Evolutionary conservation across 2,329 filamentous ascomycete species (phyloP).

Genomic region (Scytalidium sp.): DNA sequence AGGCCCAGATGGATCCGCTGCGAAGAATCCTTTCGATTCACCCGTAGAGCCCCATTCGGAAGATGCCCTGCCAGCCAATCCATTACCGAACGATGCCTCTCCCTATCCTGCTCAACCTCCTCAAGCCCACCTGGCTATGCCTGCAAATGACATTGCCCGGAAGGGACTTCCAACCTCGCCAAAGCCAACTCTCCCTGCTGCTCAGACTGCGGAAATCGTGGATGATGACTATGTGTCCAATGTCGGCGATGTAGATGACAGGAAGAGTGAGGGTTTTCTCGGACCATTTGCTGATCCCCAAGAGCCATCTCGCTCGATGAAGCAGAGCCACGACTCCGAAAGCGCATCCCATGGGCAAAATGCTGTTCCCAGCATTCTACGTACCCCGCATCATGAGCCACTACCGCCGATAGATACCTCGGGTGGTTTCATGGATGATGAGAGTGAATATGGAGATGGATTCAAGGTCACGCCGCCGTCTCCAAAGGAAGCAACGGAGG

Average conservation of each 20-base stretch:
- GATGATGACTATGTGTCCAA: constrained; percentile 12
- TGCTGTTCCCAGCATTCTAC: constrained; percentile 22
- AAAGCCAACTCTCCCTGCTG: constrained; percentile 9
- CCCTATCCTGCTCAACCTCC: constrained; percentile 19
- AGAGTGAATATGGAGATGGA: constrained; percentile 52
- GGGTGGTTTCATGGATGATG: constrained; percentile 39
- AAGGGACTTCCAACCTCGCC: constrained; percentile 18
- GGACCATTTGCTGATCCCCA: constrained; percentile 18
- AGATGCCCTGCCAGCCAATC: not conserved
- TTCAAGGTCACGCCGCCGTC: constrained; percentile 42
- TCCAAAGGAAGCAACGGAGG: constrained; percentile 29
- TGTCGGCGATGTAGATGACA: constrained; percentile 13
- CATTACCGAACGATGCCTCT: not conserved
- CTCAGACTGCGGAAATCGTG: constrained; percentile 8
- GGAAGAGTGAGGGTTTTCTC: constrained; percentile 28
- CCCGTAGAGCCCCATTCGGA: constrained; percentile 18
- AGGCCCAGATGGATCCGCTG: constrained; percentile 7
- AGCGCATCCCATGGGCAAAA: not conserved
- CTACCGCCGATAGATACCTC: constrained; percentile 14
- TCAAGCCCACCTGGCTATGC: constrained; percentile 16
- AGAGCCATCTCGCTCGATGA: too few relatives aligned
- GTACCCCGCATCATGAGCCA: constrained; percentile 34
- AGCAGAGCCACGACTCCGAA: not conserved
- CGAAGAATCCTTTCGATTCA: constrained; percentile 30
- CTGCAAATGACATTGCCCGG: constrained; percentile 9